Base-by-base conservation (phyloP, 495 filamentous ascomycete genomes). In the Lasiosphaeriaceae sp. region DNA sequence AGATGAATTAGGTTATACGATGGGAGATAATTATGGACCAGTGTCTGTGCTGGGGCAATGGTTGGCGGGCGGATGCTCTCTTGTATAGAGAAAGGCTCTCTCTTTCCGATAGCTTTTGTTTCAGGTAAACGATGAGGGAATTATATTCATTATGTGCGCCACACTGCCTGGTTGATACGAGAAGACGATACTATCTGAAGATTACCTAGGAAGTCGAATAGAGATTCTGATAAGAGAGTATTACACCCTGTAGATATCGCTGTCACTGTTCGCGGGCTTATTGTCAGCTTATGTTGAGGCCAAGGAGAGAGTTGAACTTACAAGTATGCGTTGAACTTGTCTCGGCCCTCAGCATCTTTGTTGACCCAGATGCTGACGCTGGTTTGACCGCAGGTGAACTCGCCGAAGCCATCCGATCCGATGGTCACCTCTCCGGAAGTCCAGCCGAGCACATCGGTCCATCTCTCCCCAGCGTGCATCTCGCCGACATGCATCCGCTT, bases 401-500 rank as follows among this genome's bases (percentile, higher is more conserved):
- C 50, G 14, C 74, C 83, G 57, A 74, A 86, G 0, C 85, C 85
- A 48, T 82, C 71, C 16, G 77, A 66, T 31, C 77, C 77, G 54
- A 88, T 84, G 14, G 60, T 61, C 2, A 86, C 74, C 47, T 74
- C 69, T 1, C 70, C 66, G 21, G 64, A 22, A 12, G 66, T 61
- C 69, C 77, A 77, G 4, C 75, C 76, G 2, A 87, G 58, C 2
- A 88, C 70, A 69, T 88, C 84, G 0, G 80, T 81, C 85, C 85
- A 87, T 49, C 66, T 49, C 65, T 86, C 77, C 12, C 75, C 77
- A 20, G 74, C 75, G 67, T 85, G 80, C 21, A 69, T 68, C 61
- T 74, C 72, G 14, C 85, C 85, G 31, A 88, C 79, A 62, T 77
- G 79, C 85, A 88, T 88, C 23, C 77, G 66, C 64, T 84, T 85